A percentile compares a stretch with the other conserved stretches of the same genome.
phyloP scores from a whole-genome alignment of 106 monocot genomes.

The Hemerocallis citrina region DNA sequence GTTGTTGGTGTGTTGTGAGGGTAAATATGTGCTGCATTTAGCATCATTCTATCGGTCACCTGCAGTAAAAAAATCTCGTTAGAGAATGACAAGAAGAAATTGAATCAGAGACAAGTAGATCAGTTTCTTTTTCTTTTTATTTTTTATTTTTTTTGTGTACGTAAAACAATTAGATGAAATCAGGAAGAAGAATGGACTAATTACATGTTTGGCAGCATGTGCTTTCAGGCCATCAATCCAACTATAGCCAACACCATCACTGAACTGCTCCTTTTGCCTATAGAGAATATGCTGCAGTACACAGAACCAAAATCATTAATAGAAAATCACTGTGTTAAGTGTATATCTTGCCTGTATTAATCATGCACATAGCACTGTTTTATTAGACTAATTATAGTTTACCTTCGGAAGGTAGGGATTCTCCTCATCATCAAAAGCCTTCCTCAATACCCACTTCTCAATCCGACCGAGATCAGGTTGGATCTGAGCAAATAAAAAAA shows the following conservation, averaged over 20 bases:
- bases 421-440: constrained; percentile 57
- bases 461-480: constrained; percentile 34
- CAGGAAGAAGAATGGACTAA: neutral
- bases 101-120: no score
- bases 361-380: no score
- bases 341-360: no score
- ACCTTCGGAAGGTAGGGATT: constrained; percentile 67
- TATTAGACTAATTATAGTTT: no score
- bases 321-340: neutral
- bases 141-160: no score
- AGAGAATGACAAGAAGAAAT: no score
- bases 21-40: constrained; percentile 38
- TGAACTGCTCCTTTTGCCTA: constrained; percentile 64
- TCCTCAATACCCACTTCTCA: constrained; percentile 57
- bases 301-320: no score
- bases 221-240: constrained; percentile 66
- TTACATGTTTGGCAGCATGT: constrained; percentile 36
- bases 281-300: constrained; percentile 48
- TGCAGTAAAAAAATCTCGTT: no score
- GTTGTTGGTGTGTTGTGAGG: constrained; percentile 51
- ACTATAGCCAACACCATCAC: constrained; percentile 61
- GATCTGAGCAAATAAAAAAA: no score
- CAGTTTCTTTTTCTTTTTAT: no score
- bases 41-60: constrained; percentile 57
- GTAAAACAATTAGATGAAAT: neutral